Evolutionary conservation across 805 yeast genomes (phyloP), one percentile per base, ranked within the genome.

Genomic region (Sugiyamaella smithiae): DNA sequence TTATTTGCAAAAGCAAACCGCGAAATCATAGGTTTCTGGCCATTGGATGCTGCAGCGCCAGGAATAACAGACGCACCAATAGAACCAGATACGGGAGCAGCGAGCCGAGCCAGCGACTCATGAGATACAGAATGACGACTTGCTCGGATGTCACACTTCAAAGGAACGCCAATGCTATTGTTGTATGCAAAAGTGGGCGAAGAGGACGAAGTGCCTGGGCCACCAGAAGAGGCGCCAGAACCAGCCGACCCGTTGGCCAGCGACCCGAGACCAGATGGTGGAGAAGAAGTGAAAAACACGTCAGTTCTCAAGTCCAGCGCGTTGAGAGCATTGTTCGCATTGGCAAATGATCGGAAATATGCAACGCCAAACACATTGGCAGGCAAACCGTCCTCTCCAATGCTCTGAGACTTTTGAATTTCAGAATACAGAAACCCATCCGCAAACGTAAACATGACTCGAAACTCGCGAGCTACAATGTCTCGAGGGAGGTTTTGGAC

Each of bases 401-500:
- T 24, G 25, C 52, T 35, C 19, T 67, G 59, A 23, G 63, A 58
- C 43, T 60, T 57, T 36, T 54, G 57, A 22, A 69, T 46, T 41
- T 70, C 73, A 36, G 63, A 53, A 28, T 57, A 51, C 28, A 65
- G 29, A 46, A 61, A 69, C 33, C 68, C 73, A 3, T 62, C 60
- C 12, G 73, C 73, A 50, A 69, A 65, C 8, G 72, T 63, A 49
- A 70, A 70, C 45, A 70, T 52, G 29, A 68, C 56, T 12, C 61
- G 61, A 43, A 70, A 62, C 54, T 70, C 74, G 16, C 72, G 67
- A 16, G 54, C 51, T 14, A 70, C 57, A 37, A 69, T 44, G 45
- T 70, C 71, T 23, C 63, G 59, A 0, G 74, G 73, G 25, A 70
- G 49, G 48, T 67, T 66, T 28, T 56, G 54, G 24, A 67, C 56